Conservation (phyloP, 2,329 filamentous ascomycete genomes). For the Stromatinia cepivora region DNA sequence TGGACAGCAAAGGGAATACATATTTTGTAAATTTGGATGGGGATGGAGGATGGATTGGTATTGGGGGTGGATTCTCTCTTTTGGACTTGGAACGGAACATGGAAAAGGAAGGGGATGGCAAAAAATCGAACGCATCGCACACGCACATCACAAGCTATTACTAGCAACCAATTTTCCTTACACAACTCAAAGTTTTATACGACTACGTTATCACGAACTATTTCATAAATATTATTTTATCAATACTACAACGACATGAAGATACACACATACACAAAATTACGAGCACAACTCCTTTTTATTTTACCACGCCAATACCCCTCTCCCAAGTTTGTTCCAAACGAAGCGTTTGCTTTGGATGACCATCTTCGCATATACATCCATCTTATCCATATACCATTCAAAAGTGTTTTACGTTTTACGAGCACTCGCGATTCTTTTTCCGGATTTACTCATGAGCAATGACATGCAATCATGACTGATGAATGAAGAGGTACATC, state of each 20-base stretch:
- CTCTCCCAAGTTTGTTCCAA: conserved; percentile 20
- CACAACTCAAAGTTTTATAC: conserved; percentile 17
- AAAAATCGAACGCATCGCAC: conserved; percentile 5
- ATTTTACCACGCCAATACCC: conserved; percentile 14
- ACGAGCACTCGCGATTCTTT: conserved; percentile 5
- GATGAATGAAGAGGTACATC: conserved; percentile 14
- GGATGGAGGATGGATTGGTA: background rate
- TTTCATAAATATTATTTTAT: conserved; percentile 23
- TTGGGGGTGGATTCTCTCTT: conserved; percentile 19
- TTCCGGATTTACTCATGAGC: conserved; percentile 7
- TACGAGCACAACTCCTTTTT: background rate
- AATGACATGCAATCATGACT: conserved; percentile 23
- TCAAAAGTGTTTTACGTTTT: conserved; percentile 11
- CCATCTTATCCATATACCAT: conserved; percentile 8
- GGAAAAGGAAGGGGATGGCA: conserved; percentile 10
- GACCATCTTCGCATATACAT: conserved; percentile 16
- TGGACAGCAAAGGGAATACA: conserved; percentile 23
- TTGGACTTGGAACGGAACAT: conserved; percentile 21
- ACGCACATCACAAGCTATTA: conserved; percentile 21
- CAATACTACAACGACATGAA: conserved; percentile 3
- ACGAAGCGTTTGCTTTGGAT: conserved; percentile 21
- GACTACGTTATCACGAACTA: conserved; percentile 25
- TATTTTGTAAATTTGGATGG: conserved; percentile 22
- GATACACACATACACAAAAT: conserved; percentile 8
- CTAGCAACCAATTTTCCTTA: conserved; percentile 24